Evolutionary conservation across 192 early-diverging fungal species (phyloP).

Genomic region (Haplosporangium gracile): DNA sequence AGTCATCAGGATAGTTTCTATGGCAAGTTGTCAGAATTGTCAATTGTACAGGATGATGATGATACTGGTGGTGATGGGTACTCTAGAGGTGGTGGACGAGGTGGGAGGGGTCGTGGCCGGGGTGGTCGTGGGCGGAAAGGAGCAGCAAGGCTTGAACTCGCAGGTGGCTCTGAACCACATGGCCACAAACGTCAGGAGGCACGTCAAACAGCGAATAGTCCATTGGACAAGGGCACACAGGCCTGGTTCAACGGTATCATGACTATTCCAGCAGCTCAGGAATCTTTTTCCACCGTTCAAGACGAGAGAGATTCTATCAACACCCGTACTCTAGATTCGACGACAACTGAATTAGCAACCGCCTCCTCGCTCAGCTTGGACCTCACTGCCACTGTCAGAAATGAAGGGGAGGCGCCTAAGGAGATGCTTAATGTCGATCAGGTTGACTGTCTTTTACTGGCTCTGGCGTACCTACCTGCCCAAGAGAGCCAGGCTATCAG

Average conservation of each 20-base stretch:
- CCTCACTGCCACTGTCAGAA: neutral
- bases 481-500: constrained; percentile 35
- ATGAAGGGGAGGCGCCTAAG: neutral
- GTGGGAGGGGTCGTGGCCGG: neutral
- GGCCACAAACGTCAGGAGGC: neutral
- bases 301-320: neutral
- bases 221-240: constrained; percentile 12
- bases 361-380: too few relatives aligned
- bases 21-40: neutral
- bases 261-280: neutral
- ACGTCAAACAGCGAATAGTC: neutral
- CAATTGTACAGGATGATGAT: neutral
- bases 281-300: neutral
- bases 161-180: neutral
- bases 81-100: neutral
- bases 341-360: neutral
- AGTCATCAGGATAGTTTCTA: constrained; percentile 18
- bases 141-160: neutral
- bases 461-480: constrained; percentile 11
- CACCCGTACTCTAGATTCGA: neutral
- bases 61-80: neutral
- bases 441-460: constrained; percentile 14
- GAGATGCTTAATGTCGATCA: constrained; percentile 19
- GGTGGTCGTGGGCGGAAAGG: neutral
- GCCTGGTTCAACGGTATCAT: constrained; percentile 27